phyloP scores from a whole-genome alignment of 371 early-diverging fungal species.

The Amoeboaphelidium occidentale region DNA sequence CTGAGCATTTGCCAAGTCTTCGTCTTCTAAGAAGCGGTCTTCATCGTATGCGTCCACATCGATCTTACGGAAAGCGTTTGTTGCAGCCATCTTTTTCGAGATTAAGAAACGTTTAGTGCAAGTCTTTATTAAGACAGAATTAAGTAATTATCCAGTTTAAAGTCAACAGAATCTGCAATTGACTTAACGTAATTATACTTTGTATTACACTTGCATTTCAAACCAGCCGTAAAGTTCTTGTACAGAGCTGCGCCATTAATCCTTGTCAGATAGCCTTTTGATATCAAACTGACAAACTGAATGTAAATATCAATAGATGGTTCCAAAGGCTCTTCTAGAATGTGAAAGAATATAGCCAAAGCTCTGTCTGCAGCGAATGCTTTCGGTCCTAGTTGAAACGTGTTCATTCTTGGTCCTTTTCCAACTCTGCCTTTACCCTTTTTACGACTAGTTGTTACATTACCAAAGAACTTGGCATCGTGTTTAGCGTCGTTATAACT shows the following conservation, averaged over 20 bases:
- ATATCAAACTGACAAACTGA: slow-evolving; percentile 49
- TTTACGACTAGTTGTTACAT: no score
- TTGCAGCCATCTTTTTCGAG: no score
- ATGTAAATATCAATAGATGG: slow-evolving; percentile 46
- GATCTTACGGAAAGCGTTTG: slow-evolving; percentile 37
- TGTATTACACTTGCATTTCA: slow-evolving; percentile 63
- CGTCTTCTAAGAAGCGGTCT: slow-evolving; percentile 37
- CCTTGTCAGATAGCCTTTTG: slow-evolving; percentile 38
- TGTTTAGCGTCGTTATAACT: slow-evolving; percentile 70
- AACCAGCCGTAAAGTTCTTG: slow-evolving; percentile 20
- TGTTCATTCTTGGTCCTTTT: slow-evolving; percentile 9
- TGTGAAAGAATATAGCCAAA: slow-evolving; percentile 80
- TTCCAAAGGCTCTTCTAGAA: slow-evolving; percentile 37
- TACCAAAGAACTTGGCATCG: slow-evolving; percentile 59
- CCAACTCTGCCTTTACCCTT: no score
- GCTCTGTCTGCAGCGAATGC: slow-evolving; percentile 70
- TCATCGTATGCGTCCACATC: slow-evolving; percentile 62
- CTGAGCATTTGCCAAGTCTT: slow-evolving; percentile 17
- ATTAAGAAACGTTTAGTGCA: no score
- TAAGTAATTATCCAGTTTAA: slow-evolving; percentile 60
- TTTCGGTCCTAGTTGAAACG: slow-evolving; percentile 24
- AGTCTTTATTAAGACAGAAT: no score
- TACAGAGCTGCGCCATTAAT: background rate
- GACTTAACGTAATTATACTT: slow-evolving; percentile 39
- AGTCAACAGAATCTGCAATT: slow-evolving; percentile 38